Evolutionary conservation across 2,329 filamentous ascomycete species (phyloP).

Genomic region (Pseudocercospora pini-densiflorae): DNA sequence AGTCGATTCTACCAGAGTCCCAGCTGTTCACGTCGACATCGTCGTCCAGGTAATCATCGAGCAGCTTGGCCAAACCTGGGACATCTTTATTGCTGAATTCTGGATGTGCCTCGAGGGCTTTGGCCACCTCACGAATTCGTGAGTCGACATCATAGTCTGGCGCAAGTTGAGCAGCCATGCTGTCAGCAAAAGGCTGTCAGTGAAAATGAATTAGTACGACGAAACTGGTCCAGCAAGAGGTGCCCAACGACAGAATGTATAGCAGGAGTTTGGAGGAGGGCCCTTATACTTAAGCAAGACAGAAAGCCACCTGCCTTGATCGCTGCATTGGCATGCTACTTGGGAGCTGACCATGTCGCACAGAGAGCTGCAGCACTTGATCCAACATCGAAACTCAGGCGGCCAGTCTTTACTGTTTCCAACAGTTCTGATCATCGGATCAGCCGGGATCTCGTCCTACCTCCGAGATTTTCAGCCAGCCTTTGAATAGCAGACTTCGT

Average conservation of each 20-base stretch:
- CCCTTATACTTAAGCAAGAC: neutral
- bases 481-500: neutral
- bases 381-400: neutral
- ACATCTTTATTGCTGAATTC: constrained; percentile 43
- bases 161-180: constrained; percentile 13
- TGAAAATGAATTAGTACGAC: neutral
- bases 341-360: neutral
- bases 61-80: constrained; percentile 17
- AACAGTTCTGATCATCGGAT: neutral
- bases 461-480: neutral
- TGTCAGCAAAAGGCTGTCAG: constrained; percentile 20
- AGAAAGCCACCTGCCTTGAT: neutral
- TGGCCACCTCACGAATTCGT: constrained; percentile 13
- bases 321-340: neutral
- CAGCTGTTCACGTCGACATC: constrained; percentile 17
- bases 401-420: neutral
- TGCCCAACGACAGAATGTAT: neutral
- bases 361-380: neutral
- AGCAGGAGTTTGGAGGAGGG: neutral
- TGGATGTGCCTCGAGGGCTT: constrained; percentile 43
- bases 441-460: neutral
- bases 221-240: neutral
- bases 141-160: constrained; percentile 16
- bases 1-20: constrained; percentile 13
- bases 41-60: constrained; percentile 20